These are phyloP conservation scores for Rhamnella rubrinervis DNA, from an alignment of 331 rosid species.

Conservation along the genomic window DNA sequence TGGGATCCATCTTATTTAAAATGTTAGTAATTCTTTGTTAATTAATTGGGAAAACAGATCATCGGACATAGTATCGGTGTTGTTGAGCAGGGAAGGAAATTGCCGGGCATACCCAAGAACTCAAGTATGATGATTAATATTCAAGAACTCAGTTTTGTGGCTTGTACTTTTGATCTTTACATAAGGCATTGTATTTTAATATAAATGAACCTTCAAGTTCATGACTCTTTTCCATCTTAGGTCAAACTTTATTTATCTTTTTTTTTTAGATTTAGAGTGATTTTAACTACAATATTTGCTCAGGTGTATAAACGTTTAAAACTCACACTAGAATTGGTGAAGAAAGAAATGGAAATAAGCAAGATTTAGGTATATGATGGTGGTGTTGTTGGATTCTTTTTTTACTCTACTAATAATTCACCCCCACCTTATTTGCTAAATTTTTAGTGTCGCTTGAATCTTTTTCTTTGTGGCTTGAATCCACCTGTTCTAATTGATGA, in stretches of 20 bases:
- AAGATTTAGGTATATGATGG: slow-evolving; percentile 76
- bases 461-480: slow-evolving; percentile 32
- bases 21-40: too few species aligned
- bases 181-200: not conserved
- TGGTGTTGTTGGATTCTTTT: slow-evolving; percentile 3
- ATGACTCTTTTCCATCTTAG: slow-evolving; percentile 4
- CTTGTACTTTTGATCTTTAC: not conserved
- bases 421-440: not conserved
- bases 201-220: slow-evolving; percentile 14
- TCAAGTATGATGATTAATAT: slow-evolving; percentile 17
- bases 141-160: slow-evolving; percentile 1
- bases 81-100: too few species aligned
- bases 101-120: too few species aligned
- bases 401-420: not conserved
- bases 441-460: slow-evolving; percentile 16
- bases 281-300: slow-evolving; percentile 12
- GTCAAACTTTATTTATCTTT: slow-evolving; percentile 20
- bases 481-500: slow-evolving; percentile 97
- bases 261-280: slow-evolving; percentile 14
- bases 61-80: too few species aligned
- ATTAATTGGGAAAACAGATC: too few species aligned
- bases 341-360: slow-evolving; percentile 99
- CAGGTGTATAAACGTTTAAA: slow-evolving; percentile 89
- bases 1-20: too few species aligned
- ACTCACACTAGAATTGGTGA: slow-evolving; percentile 87